Percentiles rank a stretch among this genome's conserved stretches.
phyloP scores from a whole-genome alignment of 2,329 filamentous ascomycete genomes.

The Aspergillus brunneoviolaceus region DNA sequence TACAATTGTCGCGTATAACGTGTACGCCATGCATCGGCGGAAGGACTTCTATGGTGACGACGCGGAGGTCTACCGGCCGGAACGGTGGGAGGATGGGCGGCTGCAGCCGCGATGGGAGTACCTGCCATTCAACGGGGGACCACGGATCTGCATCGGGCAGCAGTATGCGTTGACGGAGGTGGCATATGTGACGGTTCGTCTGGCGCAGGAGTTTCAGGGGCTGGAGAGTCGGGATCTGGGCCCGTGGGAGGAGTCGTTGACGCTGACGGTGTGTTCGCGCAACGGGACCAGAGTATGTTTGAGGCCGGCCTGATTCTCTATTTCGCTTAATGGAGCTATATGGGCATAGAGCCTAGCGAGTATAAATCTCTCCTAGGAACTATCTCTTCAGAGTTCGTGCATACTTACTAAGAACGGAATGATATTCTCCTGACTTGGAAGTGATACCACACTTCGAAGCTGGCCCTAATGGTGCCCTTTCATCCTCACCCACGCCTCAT shows the following conservation, averaged over 20 bases:
- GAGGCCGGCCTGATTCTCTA: neutral
- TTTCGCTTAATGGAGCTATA: too few species aligned
- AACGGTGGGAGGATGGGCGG: slow-evolving; percentile 20
- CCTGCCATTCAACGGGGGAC: slow-evolving; percentile 32
- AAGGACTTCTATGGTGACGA: slow-evolving; percentile 1
- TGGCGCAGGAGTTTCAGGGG: slow-evolving; percentile 6
- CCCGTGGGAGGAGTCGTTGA: slow-evolving; percentile 10
- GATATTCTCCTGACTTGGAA: too few species aligned
- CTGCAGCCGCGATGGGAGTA: slow-evolving; percentile 36
- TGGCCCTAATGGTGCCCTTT: neutral
- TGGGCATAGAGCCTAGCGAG: too few species aligned
- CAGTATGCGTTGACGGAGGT: slow-evolving; percentile 11
- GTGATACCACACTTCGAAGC: too few species aligned
- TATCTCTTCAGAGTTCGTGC: too few species aligned
- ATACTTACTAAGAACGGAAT: too few species aligned
- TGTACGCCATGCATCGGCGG: slow-evolving; percentile 4
- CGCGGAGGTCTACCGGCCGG: slow-evolving; percentile 3
- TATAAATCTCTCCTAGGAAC: too few species aligned
- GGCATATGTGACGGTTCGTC: slow-evolving; percentile 4
- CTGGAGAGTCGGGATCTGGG: slow-evolving; percentile 7
- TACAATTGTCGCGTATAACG: neutral
- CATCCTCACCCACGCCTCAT: slow-evolving; percentile 13
- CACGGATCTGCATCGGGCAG: slow-evolving; percentile 29
- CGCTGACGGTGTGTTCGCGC: neutral
- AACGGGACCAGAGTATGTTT: slow-evolving; percentile 6